These are phyloP conservation scores for Citrus maxima DNA, from an alignment of 345 rosid genomes.

Conservation along the genomic window DNA sequence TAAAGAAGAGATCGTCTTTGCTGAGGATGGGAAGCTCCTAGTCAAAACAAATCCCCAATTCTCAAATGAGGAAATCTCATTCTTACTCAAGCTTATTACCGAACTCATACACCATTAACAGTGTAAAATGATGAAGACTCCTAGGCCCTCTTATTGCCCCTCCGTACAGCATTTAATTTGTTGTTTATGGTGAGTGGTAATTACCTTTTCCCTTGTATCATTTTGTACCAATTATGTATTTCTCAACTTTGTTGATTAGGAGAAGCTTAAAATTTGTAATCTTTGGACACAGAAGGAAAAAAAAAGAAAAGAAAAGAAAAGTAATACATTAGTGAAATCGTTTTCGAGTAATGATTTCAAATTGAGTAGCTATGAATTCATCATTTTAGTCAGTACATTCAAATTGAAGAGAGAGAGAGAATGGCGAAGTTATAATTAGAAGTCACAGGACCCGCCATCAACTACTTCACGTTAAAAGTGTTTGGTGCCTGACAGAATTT, in stretches of 20 bases:
- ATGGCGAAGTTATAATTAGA: not conserved
- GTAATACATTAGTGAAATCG: not conserved
- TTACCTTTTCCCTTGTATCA: not conserved
- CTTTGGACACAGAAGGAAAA: not conserved
- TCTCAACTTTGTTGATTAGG: not conserved
- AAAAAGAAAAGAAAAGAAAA: too few relatives aligned
- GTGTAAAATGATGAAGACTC: not conserved
- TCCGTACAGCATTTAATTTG: not conserved
- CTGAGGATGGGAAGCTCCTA: slow-evolving; percentile 9
- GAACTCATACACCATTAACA: slow-evolving; percentile 25
- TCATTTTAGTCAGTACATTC: not conserved
- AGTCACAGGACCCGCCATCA: not conserved
- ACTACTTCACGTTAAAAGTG: not conserved
- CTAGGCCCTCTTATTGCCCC: not conserved
- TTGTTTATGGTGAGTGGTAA: not conserved
- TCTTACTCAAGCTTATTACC: slow-evolving; percentile 41
- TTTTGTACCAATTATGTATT: not conserved
- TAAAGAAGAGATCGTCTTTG: slow-evolving; percentile 8
- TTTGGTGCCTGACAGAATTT: too few relatives aligned
- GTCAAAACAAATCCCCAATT: slow-evolving; percentile 28
- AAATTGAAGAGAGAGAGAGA: not conserved
- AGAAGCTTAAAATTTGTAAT: not conserved
- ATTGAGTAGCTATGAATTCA: not conserved
- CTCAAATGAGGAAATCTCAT: slow-evolving; percentile 42
- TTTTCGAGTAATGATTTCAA: not conserved